phyloP scores from a whole-genome alignment of 2,329 filamentous ascomycete genomes.

The Parastagonospora nodorum region DNA sequence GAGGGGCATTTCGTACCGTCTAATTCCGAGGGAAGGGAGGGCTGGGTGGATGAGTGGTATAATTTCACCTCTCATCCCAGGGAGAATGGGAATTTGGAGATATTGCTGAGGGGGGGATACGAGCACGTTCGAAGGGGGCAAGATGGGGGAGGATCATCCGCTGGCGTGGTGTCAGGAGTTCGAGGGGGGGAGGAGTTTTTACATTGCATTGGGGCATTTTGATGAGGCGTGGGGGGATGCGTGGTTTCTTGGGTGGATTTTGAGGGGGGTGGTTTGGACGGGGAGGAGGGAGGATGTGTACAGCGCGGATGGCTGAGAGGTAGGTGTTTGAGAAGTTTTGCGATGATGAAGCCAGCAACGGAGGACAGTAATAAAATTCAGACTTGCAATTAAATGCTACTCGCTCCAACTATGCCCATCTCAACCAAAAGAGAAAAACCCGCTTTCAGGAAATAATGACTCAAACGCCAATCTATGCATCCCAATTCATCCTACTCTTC shows the following conservation, averaged over 20 bases:
- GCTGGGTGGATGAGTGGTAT: constrained; percentile 38
- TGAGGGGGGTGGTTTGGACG: constrained; percentile 27
- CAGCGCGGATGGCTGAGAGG: too few species aligned
- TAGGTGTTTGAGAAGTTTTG: too few species aligned
- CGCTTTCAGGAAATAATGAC: background rate
- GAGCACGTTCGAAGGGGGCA: constrained; percentile 24
- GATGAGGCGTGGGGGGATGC: constrained; percentile 29
- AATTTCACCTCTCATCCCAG: constrained; percentile 32
- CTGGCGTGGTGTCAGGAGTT: constrained; percentile 38
- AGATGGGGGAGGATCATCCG: constrained; percentile 33
- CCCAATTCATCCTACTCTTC: background rate
- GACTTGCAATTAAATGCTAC: too few species aligned
- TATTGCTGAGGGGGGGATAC: constrained; percentile 29
- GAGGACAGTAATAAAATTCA: too few species aligned
- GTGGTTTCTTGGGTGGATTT: constrained; percentile 28
- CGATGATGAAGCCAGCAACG: too few species aligned
- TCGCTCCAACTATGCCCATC: too few species aligned
- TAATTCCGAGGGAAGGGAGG: constrained; percentile 3
- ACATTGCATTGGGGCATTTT: constrained; percentile 34
- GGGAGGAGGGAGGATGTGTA: constrained; percentile 4
- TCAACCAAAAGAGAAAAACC: background rate
- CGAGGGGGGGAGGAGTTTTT: constrained; percentile 30
- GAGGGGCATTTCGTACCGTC: constrained; percentile 12
- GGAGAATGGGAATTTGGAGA: constrained; percentile 20
- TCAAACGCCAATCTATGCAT: constrained; percentile 19